Conservation (phyloP, 345 rosid species). For the Theobroma cacao region DNA sequence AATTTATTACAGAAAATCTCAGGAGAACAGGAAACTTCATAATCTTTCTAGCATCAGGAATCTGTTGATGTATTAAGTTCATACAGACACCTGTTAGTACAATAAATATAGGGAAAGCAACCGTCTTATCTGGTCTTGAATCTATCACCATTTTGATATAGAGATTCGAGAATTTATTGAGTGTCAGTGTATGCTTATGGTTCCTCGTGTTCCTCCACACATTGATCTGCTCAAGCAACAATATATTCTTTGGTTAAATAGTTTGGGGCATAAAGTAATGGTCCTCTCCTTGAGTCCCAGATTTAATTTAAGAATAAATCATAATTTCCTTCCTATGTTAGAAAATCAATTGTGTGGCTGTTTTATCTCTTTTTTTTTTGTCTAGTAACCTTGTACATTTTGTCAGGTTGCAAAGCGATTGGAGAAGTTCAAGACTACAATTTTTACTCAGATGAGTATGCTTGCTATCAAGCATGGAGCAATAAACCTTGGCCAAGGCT, state of each 20-base stretch:
- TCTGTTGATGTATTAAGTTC: neutral
- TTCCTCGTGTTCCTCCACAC: neutral
- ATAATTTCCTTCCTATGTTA: neutral
- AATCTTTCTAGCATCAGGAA: neutral
- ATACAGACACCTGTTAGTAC: neutral
- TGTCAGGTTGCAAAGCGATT: slow-evolving; percentile 74
- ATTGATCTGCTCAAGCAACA: neutral
- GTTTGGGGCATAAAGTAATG: neutral
- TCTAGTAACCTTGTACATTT: neutral
- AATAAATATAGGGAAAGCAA: neutral
- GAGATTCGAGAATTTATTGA: neutral
- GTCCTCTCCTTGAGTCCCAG: neutral
- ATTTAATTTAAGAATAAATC: neutral
- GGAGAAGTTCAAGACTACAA: slow-evolving; percentile 96
- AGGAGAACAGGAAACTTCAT: neutral
- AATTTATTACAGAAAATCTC: neutral
- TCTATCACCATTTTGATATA: neutral
- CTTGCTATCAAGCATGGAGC: slow-evolving; percentile 88
- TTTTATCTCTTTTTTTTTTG: neutral
- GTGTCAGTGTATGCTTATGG: neutral
- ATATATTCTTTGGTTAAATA: neutral
- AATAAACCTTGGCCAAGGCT: slow-evolving; percentile 92
- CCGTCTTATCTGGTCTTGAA: neutral
- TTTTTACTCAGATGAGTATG: slow-evolving; percentile 89
- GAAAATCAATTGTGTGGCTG: neutral